Evolutionary conservation across 2,329 filamentous ascomycete species (phyloP).

Genomic region (Claviceps fusiformis): DNA sequence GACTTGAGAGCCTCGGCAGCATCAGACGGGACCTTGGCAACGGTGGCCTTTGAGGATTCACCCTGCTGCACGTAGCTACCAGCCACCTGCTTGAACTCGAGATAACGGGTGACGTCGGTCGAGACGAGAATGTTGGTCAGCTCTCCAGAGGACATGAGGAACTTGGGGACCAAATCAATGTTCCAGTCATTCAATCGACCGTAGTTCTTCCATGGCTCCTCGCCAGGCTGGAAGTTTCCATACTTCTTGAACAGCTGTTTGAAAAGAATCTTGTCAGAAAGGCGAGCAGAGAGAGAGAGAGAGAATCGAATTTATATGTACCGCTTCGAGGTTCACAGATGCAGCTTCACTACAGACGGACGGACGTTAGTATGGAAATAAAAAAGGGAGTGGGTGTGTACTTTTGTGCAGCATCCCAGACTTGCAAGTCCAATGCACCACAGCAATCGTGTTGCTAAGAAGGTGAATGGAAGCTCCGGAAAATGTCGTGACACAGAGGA

Average conservation of each 20-base stretch:
- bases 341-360: constrained; percentile 57
- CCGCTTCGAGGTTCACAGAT: constrained; percentile 90
- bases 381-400: not conserved
- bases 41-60: constrained; percentile 65
- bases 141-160: constrained; percentile 97
- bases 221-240: constrained; percentile 62
- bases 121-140: constrained; percentile 97
- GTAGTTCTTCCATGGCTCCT: constrained; percentile 97
- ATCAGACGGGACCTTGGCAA: constrained; percentile 94
- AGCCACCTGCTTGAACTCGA: constrained; percentile 88
- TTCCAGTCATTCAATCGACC: constrained; percentile 97
- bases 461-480: not conserved
- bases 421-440: not conserved
- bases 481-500: not conserved
- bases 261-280: constrained; percentile 8
- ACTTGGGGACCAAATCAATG: constrained; percentile 95
- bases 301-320: constrained; percentile 28
- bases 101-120: constrained; percentile 78
- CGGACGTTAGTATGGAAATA: constrained; percentile 14
- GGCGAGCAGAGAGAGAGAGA: constrained; percentile 6
- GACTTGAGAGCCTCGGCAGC: constrained; percentile 81
- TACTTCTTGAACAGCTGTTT: constrained; percentile 89
- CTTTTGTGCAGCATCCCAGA: not conserved
- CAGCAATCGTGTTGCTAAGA: not conserved
- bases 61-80: constrained; percentile 95